phyloP scores from a whole-genome alignment of 169 alveolate species.

The Cryptosporidium xiaoi region DNA sequence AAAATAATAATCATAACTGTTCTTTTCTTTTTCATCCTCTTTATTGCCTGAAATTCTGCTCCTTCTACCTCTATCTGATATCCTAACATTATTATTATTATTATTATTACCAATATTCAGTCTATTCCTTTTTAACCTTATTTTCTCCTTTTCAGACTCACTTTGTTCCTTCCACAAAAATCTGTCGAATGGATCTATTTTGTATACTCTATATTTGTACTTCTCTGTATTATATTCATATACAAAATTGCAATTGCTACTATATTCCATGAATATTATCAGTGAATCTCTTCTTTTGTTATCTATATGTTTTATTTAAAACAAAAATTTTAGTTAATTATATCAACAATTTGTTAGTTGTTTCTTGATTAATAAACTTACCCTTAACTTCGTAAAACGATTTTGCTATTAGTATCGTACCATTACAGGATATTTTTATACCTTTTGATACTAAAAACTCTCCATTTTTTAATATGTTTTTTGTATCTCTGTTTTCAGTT shows the following conservation, averaged over 20 bases:
- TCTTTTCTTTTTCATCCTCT: no score
- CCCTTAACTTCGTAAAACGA: constrained; percentile 65
- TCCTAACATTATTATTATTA: no score
- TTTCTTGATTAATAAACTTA: constrained; percentile 9
- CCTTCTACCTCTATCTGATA: neutral
- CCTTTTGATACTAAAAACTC: constrained; percentile 15
- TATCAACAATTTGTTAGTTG: neutral
- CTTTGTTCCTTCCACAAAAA: constrained; percentile 26
- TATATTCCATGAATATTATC: constrained; percentile 1
- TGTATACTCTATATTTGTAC: constrained; percentile 47
- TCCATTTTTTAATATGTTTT: neutral
- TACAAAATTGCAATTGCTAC: constrained; percentile 6
- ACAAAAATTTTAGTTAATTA: neutral
- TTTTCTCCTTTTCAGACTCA: neutral
- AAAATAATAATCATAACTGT: no score
- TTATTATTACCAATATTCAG: no score
- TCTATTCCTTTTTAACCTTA: no score
- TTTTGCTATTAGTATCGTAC: constrained; percentile 31
- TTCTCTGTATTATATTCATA: constrained; percentile 45
- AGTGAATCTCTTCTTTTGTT: constrained; percentile 41
- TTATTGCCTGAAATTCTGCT: neutral
- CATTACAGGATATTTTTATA: constrained; percentile 7
- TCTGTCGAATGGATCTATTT: constrained; percentile 58
- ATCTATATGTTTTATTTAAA: constrained; percentile 3
- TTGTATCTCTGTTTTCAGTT: neutral